Base-by-base conservation (phyloP, 768 basidiomycete species). In the Suillus fuscotomentosus region DNA sequence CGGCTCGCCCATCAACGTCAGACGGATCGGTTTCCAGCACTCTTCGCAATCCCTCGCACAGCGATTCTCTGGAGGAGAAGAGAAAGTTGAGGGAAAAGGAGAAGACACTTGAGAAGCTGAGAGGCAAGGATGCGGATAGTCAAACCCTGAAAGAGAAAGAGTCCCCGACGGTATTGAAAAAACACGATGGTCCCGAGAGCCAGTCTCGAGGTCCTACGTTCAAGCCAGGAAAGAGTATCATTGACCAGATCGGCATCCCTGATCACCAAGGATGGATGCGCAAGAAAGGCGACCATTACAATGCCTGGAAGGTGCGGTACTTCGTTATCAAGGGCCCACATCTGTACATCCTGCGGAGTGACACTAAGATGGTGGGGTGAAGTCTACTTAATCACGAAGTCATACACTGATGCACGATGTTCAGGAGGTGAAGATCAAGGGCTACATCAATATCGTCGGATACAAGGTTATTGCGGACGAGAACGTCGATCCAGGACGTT, bases 201-300 rank as follows among this genome's bases (percentile, higher is more conserved):
- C 51, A 5, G 68, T 63, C 66, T 4, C 71, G 68, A 8, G 72
- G 71, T 20, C 76, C 75, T 43, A 80, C 79, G 3, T 73, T 88
- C 66, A 84, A 83, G 70, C 82, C 81, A 38, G 92, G 91, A 0
- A 81, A 82, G 74, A 94, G 87, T 65, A 91, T 97, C 57, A 75
- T 97, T 62, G 88, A 94, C 62, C 93, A 97, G 77, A 95, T 99
- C 66, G 97, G 97, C 5, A 85, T 85, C 31, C 87, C 94, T 17
- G 97, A 99, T 77, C 88, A 92, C 74, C 81, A 83, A 39, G 97
- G 97, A 8, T 98, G 94, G 90, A 90, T 99, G 90, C 85, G 92
- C 72, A 99, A 99, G 85, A 94, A 89, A 80, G 93, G 93, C 1
- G 97, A 97, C 55, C 81, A 89, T 67, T 98, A 97, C 75, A 95